These are phyloP conservation scores for Coemansia sp. DNA, from an alignment of 192 early-diverging fungal genomes.

Conservation along the genomic window DNA sequence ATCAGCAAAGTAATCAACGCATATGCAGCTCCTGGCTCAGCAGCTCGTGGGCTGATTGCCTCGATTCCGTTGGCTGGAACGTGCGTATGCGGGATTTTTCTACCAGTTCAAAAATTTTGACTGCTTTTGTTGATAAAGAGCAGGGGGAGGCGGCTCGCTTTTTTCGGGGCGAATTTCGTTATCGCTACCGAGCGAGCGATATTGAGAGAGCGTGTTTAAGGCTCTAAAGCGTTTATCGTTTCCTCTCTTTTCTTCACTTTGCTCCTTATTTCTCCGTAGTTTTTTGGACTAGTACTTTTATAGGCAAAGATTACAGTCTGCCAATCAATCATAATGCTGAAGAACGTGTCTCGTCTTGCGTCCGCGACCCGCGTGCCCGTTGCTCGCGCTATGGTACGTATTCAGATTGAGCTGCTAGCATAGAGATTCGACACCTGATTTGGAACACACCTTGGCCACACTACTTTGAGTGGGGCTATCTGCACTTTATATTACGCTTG, in stretches of 20 bases:
- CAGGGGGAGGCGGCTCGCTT: too few relatives aligned
- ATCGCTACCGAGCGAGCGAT: too few relatives aligned
- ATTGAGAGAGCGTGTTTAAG: too few relatives aligned
- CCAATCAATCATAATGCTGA: slow-evolving; percentile 52
- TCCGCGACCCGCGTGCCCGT: slow-evolving; percentile 48
- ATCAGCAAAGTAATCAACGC: too few relatives aligned
- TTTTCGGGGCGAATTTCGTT: slow-evolving; percentile 1
- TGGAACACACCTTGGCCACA: not conserved
- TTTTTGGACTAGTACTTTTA: slow-evolving; percentile 30
- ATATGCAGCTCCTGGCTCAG: not conserved
- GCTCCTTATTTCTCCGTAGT: slow-evolving; percentile 16
- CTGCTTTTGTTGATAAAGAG: slow-evolving; percentile 12
- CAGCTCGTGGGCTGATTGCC: not conserved
- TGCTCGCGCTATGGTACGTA: slow-evolving; percentile 55
- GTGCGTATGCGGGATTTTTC: not conserved
- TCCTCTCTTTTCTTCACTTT: slow-evolving; percentile 13
- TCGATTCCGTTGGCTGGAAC: not conserved
- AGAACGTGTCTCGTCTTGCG: slow-evolving; percentile 55
- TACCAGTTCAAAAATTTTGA: slow-evolving; percentile 2
- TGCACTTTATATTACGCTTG: not conserved
- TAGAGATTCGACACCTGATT: slow-evolving; percentile 4
- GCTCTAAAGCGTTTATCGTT: not conserved
- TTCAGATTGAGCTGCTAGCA: not conserved
- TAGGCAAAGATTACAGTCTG: slow-evolving; percentile 36
- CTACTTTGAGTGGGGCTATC: not conserved